Percentiles rank a stretch among this genome's conserved stretches.
Conservation (phyloP, 495 filamentous ascomycete genomes). For the Umbilicaria muhlenbergii region DNA sequence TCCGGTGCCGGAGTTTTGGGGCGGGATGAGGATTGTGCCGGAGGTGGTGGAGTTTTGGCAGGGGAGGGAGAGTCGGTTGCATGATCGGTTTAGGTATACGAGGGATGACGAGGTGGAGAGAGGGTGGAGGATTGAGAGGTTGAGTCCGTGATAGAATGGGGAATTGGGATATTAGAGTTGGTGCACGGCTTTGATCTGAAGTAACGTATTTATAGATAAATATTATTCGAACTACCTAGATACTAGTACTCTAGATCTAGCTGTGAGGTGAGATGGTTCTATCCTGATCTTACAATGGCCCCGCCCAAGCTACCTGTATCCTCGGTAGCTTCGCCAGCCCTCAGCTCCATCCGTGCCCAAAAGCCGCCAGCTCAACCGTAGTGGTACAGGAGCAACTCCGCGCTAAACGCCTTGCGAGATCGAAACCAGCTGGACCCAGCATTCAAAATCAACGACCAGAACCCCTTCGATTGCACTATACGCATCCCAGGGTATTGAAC, state of each 20-base stretch:
- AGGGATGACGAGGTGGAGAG: slow-evolving; percentile 18
- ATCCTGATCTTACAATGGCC: slow-evolving; percentile 7
- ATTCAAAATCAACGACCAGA: too few species aligned
- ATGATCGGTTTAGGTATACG: slow-evolving; percentile 85
- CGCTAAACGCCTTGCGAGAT: not conserved
- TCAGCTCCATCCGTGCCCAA: not conserved
- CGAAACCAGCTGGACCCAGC: too few species aligned
- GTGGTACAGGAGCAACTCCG: slow-evolving; percentile 3
- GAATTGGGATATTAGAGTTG: not conserved
- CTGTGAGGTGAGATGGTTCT: slow-evolving; percentile 12
- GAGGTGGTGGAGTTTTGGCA: slow-evolving; percentile 64
- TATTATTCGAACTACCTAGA: slow-evolving; percentile 10
- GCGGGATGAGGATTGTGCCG: slow-evolving; percentile 72
- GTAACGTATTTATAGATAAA: not conserved
- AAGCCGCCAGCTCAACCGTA: slow-evolving; percentile 3
- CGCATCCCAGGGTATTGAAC: slow-evolving; percentile 1
- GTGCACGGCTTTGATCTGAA: not conserved
- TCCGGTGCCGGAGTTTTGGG: slow-evolving; percentile 88
- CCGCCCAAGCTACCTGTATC: not conserved
- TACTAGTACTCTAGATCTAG: slow-evolving; percentile 12
- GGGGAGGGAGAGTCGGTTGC: slow-evolving; percentile 70
- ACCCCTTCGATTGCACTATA: not conserved
- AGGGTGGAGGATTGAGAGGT: not conserved
- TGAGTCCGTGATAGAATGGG: not conserved
- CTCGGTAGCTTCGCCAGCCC: not conserved